Evolutionary conservation across 257 asterid genomes (phyloP), one percentile per base, ranked within the genome.

Genomic region (Eucommia ulmoides): DNA sequence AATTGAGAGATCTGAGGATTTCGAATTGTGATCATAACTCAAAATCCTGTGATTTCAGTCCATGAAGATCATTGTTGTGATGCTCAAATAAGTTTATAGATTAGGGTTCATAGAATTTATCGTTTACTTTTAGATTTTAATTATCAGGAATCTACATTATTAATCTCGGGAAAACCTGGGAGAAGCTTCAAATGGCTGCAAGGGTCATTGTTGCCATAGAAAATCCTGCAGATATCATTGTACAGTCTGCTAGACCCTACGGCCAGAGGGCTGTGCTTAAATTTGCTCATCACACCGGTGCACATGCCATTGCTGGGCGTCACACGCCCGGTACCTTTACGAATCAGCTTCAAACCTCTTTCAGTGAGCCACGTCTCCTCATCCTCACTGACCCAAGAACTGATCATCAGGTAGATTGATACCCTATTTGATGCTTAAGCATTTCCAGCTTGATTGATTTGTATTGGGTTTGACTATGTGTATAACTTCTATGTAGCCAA

Each of bases 181-280:
- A 71, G 20, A 71, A 71, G 54, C 70, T 71, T 33, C 54, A 24
- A 41, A 49, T 71, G 70, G 70, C 77, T 20, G 73, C 73, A 0
- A 62, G 73, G 61, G 77, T 70, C 18, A 71, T 71, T 45, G 73
- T 71, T 45, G 69, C 73, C 7, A 67, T 71, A 41, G 77, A 71
- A 61, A 71, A 51, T 23, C 73, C 77, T 18, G 67, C 62, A 25
- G 77, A 71, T 53, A 71, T 71, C 20, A 71, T 71, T 29, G 70
- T 71, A 14, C 77, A 71, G 24, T 71, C 77, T 53, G 77, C 77
- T 3, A 62, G 73, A 46, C 77, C 73, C 21, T 71, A 71, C 42
- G 77, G 77, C 21, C 73, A 71, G 55, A 62, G 73, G 41, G 77
- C 77, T 18, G 73, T 71, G 23, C 41, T 71, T 61, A 71, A 71